These are phyloP conservation scores for Hygrophila difformis DNA, from an alignment of 257 asterid species.

Conservation along the genomic window DNA sequence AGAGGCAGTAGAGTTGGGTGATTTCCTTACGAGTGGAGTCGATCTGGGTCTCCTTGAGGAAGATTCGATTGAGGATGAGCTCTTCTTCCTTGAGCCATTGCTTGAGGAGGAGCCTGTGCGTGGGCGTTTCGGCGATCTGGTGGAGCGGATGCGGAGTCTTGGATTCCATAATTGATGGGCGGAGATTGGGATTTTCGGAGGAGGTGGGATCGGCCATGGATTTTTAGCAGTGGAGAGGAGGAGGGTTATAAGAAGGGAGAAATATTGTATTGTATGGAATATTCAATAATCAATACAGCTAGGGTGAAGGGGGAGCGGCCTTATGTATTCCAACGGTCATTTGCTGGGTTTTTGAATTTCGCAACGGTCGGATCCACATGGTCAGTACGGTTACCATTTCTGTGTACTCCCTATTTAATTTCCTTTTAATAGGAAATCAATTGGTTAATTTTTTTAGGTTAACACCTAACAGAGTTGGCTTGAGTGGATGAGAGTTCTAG, in stretches of 20 bases:
- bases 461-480: no score
- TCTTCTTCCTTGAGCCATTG: conserved; percentile 94
- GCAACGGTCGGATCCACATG: conserved; percentile 53
- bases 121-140: conserved; percentile 70
- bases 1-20: conserved; percentile 74
- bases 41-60: conserved; percentile 70
- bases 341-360: conserved; percentile 16
- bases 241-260: no score
- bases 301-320: conserved; percentile 18
- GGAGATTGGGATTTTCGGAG: not conserved
- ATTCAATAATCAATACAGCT: no score
- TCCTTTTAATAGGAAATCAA: no score
- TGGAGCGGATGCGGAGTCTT: conserved; percentile 63
- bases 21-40: conserved; percentile 58
- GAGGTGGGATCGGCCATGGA: conserved; percentile 24
- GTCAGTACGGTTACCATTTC: no score
- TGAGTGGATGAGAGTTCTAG: no score
- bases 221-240: not conserved
- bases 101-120: conserved; percentile 88
- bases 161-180: conserved; percentile 33
- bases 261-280: no score
- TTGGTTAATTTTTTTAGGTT: no score
- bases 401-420: no score
- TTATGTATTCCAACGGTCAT: conserved; percentile 31
- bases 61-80: conserved; percentile 66